These are phyloP conservation scores for Chalciporus pseudorubinellus DNA, from an alignment of 768 basidiomycete species.

Conservation along the genomic window DNA sequence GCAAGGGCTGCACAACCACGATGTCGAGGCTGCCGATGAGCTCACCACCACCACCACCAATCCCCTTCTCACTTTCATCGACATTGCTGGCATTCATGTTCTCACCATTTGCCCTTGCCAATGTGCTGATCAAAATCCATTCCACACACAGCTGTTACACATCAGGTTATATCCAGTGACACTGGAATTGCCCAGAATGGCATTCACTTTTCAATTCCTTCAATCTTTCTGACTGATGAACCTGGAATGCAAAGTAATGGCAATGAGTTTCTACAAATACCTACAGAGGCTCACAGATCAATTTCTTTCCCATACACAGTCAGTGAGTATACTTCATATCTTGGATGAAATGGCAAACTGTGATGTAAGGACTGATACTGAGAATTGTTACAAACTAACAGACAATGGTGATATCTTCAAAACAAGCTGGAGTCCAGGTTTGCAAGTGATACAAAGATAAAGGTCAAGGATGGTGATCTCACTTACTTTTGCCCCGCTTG, in stretches of 20 bases:
- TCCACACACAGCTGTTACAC: not conserved
- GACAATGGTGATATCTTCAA: conserved; percentile 18
- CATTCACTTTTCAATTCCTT: conserved; percentile 15
- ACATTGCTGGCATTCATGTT: not conserved
- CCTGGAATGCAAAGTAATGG: conserved; percentile 16
- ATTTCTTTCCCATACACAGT: not conserved
- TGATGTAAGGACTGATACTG: conserved; percentile 14
- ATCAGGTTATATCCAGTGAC: not conserved
- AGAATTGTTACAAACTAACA: conserved; percentile 12
- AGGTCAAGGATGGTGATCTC: not conserved
- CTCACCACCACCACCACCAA: no score
- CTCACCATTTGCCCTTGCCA: not conserved
- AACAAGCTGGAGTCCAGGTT: conserved; percentile 19
- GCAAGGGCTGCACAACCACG: no score
- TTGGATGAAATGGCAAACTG: not conserved
- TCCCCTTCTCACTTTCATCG: not conserved
- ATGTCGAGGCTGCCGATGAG: no score
- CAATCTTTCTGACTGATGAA: conserved; percentile 19
- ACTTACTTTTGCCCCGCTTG: no score
- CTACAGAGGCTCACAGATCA: not conserved
- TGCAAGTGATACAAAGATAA: no score
- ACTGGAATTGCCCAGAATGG: not conserved
- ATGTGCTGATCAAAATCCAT: not conserved
- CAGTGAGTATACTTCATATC: not conserved
- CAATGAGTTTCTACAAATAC: conserved; percentile 8